These are phyloP conservation scores for Termitomyces sp. DNA, from an alignment of 768 basidiomycete genomes.

Conservation along the genomic window DNA sequence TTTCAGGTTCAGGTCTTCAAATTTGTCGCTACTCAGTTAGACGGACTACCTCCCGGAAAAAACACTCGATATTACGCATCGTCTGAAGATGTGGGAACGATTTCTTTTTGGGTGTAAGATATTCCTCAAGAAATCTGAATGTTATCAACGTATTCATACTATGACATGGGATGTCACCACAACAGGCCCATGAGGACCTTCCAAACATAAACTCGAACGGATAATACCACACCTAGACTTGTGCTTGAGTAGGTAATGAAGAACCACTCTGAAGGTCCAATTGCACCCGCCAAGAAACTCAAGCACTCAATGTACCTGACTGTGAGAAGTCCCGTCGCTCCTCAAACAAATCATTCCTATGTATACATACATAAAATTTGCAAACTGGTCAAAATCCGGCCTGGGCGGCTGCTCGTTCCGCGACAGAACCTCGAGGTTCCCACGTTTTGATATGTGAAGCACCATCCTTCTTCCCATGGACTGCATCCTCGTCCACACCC, in stretches of 20 bases:
- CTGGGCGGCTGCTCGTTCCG: constrained; percentile 57
- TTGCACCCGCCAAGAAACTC: too few relatives aligned
- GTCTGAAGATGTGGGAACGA: neutral
- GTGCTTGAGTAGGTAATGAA: neutral
- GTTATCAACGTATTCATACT: neutral
- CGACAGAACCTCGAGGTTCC: constrained; percentile 70
- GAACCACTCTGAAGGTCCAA: neutral
- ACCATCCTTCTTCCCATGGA: constrained; percentile 17
- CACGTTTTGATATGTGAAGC: constrained; percentile 37
- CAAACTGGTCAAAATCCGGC: constrained; percentile 42
- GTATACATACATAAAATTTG: neutral
- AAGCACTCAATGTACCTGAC: neutral
- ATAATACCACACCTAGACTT: neutral
- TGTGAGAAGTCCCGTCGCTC: neutral
- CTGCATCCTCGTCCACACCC: constrained; percentile 41
- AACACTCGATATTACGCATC: too few relatives aligned
- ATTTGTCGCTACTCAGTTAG: too few relatives aligned
- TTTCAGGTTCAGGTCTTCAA: neutral
- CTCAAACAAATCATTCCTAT: neutral
- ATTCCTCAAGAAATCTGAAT: neutral
- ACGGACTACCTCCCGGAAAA: neutral
- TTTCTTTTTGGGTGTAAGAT: neutral
- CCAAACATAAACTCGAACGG: neutral
- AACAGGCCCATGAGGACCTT: neutral
- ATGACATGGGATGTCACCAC: neutral